Evolutionary conservation across 768 basidiomycete genomes (phyloP).

Genomic region (Russula ochroleuca): DNA sequence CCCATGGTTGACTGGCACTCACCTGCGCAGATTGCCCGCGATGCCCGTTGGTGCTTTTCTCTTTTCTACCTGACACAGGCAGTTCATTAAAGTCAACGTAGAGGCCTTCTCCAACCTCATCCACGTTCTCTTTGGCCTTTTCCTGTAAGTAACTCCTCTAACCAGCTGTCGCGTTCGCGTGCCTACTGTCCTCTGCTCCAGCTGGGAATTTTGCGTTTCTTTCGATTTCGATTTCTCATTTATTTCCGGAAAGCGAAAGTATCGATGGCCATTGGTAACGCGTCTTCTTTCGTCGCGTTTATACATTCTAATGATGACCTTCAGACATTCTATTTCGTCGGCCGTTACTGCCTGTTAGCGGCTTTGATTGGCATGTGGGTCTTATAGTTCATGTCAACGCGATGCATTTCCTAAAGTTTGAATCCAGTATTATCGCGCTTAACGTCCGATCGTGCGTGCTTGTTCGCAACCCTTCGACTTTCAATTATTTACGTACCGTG

Average conservation of each 20-base stretch:
- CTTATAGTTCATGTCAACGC: neutral
- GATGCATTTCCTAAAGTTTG: neutral
- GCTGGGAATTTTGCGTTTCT: constrained; percentile 45
- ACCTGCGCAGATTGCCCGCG: constrained; percentile 36
- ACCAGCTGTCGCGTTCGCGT: neutral
- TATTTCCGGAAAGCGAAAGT: constrained; percentile 40
- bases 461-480: neutral
- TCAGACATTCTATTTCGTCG: constrained; percentile 45
- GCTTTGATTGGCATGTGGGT: constrained; percentile 47
- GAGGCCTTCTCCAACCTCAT: constrained; percentile 41
- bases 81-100: constrained; percentile 24
- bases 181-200: constrained; percentile 25
- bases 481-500: neutral
- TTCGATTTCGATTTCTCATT: constrained; percentile 43
- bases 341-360: constrained; percentile 43
- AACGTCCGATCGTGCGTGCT: constrained; percentile 36
- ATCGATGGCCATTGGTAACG: constrained; percentile 45
- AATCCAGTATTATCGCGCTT: constrained; percentile 33
- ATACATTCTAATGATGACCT: neutral
- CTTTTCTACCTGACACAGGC: neutral
- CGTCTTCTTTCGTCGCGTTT: neutral
- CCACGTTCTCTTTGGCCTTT: constrained; percentile 44
- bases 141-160: constrained; percentile 36
- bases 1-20: constrained; percentile 44
- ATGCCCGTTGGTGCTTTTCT: constrained; percentile 34